Evolutionary conservation across 129 eudicot species (phyloP), one percentile per base, ranked within the genome.

Genomic region (Artemisia argyi): DNA sequence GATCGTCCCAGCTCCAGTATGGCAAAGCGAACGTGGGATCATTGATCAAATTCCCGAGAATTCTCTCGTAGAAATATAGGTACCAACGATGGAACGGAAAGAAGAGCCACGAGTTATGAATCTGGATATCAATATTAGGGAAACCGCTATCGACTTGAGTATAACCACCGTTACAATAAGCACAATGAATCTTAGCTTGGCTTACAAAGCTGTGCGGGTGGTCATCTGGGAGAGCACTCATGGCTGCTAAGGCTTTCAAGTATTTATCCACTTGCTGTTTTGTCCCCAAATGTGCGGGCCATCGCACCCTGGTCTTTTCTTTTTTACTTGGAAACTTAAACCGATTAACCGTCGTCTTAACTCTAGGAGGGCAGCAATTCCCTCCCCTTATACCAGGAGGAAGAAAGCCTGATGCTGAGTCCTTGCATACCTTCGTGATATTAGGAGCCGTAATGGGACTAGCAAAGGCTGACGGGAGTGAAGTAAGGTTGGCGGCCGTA

Each of bases 51-150:
- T 78, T 83, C 0, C 91, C 88, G 39, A 83, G 75, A 1, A 83
- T 86, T 65, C 56, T 84, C 63, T 84, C 88, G 62, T 63, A 78
- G 48, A 80, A 84, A 54, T 84, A 78, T 32, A 84, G 51, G 50
- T 84, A 81, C 65, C 65, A 77, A 53, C 88, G 80, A 42, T 84
- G 66, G 11, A 83, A 86, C 0, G 91, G 88, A 5, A 83, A 83
- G 39, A 86, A 86, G 15, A 86, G 70, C 91, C 87, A 86, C 9
- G 85, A 83, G 54, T 47, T 66, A 59, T 86, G 91, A 47, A 83
- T 75, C 47, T 83, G 84, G 0, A 86, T 44, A 60, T 78, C 75
- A 0, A 71, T 58, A 14, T 63, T 35, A 0, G 80, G 84, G 48
- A 56, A 75, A 0, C 84, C 84, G 1, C 65, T 66, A 11, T 57